A percentile compares a stretch with the other conserved stretches of the same genome.
Evolutionary conservation across 495 filamentous ascomycete genomes (phyloP).

Genomic region (Penicillium soppii): DNA sequence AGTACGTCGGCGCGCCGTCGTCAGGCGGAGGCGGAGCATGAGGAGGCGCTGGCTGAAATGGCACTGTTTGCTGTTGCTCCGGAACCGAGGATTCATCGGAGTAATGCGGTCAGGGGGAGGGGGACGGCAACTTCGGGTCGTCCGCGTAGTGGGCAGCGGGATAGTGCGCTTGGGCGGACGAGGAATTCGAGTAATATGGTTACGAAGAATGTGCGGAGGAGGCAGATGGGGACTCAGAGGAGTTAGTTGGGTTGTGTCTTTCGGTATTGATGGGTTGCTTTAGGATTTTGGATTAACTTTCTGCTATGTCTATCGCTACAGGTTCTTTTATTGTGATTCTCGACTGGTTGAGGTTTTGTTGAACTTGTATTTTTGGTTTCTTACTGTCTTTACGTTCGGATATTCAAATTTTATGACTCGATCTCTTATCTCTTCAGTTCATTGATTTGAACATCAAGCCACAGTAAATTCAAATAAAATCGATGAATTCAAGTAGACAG

Average conservation of each 20-base stretch:
- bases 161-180: not conserved
- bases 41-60: too few species aligned
- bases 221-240: not conserved
- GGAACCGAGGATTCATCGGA: too few species aligned
- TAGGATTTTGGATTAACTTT: not conserved
- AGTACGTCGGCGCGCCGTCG: not conserved
- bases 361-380: too few species aligned
- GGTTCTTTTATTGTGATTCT: too few species aligned
- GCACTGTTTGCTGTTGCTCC: too few species aligned
- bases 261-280: not conserved
- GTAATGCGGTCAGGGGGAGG: not conserved
- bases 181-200: conserved; percentile 1
- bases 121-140: not conserved
- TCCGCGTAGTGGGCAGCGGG: not conserved
- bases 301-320: too few species aligned
- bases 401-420: too few species aligned
- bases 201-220: not conserved
- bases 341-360: too few species aligned
- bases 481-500: not conserved
- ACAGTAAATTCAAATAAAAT: not conserved
- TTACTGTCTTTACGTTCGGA: too few species aligned
- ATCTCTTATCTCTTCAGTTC: too few species aligned
- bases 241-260: not conserved
- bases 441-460: too few species aligned
- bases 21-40: not conserved